phyloP scores from a whole-genome alignment of 805 yeast genomes.

The Teunomyces gatunensis region DNA sequence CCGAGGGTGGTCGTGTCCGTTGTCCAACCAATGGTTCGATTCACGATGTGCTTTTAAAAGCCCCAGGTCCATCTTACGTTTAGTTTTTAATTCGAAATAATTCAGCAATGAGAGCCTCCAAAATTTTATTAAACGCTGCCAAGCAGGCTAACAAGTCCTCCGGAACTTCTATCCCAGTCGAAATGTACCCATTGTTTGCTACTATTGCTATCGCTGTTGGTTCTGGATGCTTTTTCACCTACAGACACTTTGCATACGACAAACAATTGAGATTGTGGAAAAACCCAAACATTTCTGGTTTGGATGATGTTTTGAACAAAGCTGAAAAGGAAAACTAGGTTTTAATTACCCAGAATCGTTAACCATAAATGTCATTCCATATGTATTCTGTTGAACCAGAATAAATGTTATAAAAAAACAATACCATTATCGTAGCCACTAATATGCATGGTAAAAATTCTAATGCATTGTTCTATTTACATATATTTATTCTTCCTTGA shows the following conservation, averaged over 20 bases:
- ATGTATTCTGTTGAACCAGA: constrained; percentile 1
- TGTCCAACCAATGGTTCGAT: constrained; percentile 9
- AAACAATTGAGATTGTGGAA: constrained; percentile 46
- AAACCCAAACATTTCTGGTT: constrained; percentile 42
- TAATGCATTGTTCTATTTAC: background rate
- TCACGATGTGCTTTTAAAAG: constrained; percentile 1
- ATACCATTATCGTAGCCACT: background rate
- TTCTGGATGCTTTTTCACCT: constrained; percentile 42
- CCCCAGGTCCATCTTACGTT: background rate
- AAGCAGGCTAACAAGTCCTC: constrained; percentile 25
- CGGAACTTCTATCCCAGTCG: constrained; percentile 30
- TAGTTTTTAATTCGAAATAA: background rate
- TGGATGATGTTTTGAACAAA: constrained; percentile 41
- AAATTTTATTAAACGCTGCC: constrained; percentile 40
- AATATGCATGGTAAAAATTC: background rate
- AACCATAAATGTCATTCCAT: background rate
- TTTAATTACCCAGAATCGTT: background rate
- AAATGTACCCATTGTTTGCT: constrained; percentile 47
- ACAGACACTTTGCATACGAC: constrained; percentile 48
- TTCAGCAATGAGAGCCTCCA: constrained; percentile 36
- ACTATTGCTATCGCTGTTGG: constrained; percentile 41
- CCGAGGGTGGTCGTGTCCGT: constrained; percentile 3
- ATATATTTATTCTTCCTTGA: constrained; percentile 23
- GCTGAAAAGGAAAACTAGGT: constrained; percentile 22
- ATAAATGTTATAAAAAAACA: constrained; percentile 1